Percentiles rank a stretch among this genome's conserved stretches.
These are phyloP conservation scores for Colletotrichum phormii DNA, from an alignment of 2,329 filamentous ascomycete species.

Conservation along the genomic window DNA sequence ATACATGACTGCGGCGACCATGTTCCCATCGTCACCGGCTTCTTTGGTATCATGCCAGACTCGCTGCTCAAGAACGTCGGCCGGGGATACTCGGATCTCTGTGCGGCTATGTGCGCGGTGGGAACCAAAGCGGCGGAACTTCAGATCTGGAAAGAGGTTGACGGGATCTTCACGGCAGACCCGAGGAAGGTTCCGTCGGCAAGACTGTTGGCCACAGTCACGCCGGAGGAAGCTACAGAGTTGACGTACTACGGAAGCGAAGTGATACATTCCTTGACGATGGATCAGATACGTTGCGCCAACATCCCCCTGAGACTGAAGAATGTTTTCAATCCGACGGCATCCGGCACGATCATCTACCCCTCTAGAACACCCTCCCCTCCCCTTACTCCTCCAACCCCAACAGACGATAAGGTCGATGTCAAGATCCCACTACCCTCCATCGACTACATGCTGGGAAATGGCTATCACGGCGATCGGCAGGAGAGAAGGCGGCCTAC, in stretches of 20 bases:
- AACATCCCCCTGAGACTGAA: conserved; percentile 87
- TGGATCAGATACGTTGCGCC: conserved; percentile 95
- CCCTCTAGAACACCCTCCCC: conserved; percentile 72
- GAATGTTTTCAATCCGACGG: conserved; percentile 87
- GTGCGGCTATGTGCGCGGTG: conserved; percentile 90
- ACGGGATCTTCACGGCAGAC: conserved; percentile 89
- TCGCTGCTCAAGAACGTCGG: conserved; percentile 89
- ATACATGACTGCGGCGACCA: conserved; percentile 73
- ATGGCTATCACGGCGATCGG: conserved; percentile 16
- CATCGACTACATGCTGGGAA: conserved; percentile 24
- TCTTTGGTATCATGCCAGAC: conserved; percentile 93
- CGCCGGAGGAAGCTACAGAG: conserved; percentile 93
- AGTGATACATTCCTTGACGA: conserved; percentile 97
- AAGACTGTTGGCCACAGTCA: conserved; percentile 84
- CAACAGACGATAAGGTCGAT: conserved; percentile 51
- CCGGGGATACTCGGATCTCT: conserved; percentile 95
- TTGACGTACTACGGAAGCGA: conserved; percentile 94
- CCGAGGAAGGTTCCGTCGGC: conserved; percentile 93
- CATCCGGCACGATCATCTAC: conserved; percentile 82
- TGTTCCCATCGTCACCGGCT: conserved; percentile 89
- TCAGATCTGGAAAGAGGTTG: conserved; percentile 99
- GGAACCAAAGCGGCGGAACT: conserved; percentile 86
- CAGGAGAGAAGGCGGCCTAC: conserved; percentile 72
- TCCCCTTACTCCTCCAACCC: conserved; percentile 68
- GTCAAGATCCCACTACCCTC: conserved; percentile 56